Evolutionary conservation across 805 yeast genomes (phyloP).

Genomic region (Phaffomyces opuntiae): DNA sequence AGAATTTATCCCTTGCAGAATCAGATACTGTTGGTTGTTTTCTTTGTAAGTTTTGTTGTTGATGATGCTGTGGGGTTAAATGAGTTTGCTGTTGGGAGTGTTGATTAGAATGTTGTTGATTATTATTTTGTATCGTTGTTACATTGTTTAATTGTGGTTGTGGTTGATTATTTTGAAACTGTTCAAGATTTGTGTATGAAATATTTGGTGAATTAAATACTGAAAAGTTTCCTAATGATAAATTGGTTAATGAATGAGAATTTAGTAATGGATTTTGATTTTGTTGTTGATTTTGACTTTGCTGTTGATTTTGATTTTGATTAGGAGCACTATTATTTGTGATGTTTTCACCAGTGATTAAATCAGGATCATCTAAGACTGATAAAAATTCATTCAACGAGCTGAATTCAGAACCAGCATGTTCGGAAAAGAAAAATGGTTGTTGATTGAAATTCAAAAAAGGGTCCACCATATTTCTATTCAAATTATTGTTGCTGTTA

Average conservation of each 20-base stretch:
- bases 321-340: background rate
- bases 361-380: conserved; percentile 82
- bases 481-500: background rate
- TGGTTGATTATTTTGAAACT: conserved; percentile 4
- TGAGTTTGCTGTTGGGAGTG: too few relatives aligned
- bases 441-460: conserved; percentile 36
- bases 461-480: conserved; percentile 10
- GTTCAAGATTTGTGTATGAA: conserved; percentile 10
- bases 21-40: conserved; percentile 31
- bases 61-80: too few relatives aligned
- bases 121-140: too few relatives aligned
- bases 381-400: conserved; percentile 84
- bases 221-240: conserved; percentile 19
- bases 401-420: conserved; percentile 87
- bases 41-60: too few relatives aligned
- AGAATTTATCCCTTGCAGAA: conserved; percentile 87
- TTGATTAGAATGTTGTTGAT: too few relatives aligned
- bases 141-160: background rate
- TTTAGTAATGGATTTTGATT: conserved; percentile 6
- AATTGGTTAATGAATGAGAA: conserved; percentile 23
- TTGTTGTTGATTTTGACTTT: background rate
- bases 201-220: conserved; percentile 19
- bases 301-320: too few relatives aligned
- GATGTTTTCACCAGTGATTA: conserved; percentile 35
- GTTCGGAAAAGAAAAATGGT: conserved; percentile 82